Evolutionary conservation across 495 filamentous ascomycete genomes (phyloP).

Genomic region (Talaromyces trachyspermus): DNA sequence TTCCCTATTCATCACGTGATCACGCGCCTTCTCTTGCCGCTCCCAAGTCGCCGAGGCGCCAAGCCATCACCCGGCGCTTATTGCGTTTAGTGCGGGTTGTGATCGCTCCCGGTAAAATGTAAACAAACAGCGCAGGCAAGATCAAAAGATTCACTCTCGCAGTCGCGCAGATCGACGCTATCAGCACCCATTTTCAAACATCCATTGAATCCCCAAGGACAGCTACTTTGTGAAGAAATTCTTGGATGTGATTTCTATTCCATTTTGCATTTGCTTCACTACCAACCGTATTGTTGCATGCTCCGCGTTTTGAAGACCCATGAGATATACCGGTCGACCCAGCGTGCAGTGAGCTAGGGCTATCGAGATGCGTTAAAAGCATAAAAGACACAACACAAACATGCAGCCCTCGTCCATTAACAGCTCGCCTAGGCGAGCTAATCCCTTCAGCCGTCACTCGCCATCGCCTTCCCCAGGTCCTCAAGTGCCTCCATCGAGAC

Average conservation of each 20-base stretch:
- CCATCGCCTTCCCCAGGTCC: constrained; percentile 52
- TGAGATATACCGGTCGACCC: neutral
- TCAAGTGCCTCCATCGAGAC: constrained; percentile 41
- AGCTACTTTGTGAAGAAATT: too few species aligned
- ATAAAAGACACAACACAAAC: constrained; percentile 2
- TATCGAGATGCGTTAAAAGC: constrained; percentile 2
- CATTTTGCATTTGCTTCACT: neutral
- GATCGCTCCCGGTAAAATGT: constrained; percentile 8
- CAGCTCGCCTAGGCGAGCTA: constrained; percentile 57
- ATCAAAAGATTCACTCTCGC: neutral
- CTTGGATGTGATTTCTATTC: too few species aligned
- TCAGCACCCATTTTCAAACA: neutral
- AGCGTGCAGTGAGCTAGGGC: neutral
- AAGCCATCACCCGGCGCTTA: too few species aligned
- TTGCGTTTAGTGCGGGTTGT: too few species aligned
- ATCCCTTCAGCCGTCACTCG: constrained; percentile 63
- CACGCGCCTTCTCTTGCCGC: too few species aligned
- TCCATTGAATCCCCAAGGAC: neutral
- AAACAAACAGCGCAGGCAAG: constrained; percentile 6
- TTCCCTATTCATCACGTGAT: too few species aligned
- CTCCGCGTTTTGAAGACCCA: too few species aligned
- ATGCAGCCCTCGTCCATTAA: constrained; percentile 43
- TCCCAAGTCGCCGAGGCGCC: too few species aligned
- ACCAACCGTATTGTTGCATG: neutral
- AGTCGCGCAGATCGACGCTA: neutral